Conservation (phyloP, 306 rosid genomes). For the Coriaria nepalensis region DNA sequence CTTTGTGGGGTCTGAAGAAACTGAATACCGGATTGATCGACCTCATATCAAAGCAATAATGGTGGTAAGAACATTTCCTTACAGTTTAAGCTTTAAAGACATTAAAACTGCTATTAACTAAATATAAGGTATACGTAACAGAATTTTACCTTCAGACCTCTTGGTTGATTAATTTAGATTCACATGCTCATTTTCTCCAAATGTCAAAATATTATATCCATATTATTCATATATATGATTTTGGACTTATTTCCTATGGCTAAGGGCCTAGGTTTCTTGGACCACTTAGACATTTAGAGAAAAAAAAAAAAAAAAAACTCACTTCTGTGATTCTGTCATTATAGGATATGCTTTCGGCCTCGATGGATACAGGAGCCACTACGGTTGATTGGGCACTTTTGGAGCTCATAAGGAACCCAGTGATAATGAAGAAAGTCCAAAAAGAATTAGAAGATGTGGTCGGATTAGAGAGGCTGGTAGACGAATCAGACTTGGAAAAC, state of each 20-base stretch:
- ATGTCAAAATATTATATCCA: no score
- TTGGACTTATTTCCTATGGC: no score
- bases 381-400: conserved; percentile 41
- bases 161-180: no score
- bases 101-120: no score
- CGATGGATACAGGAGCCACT: conserved; percentile 44
- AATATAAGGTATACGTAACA: no score
- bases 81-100: no score
- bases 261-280: no score
- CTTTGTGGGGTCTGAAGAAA: conserved; percentile 28
- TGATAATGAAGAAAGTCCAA: conserved; percentile 45
- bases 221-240: no score
- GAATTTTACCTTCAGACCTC: no score
- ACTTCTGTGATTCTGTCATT: not conserved
- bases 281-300: no score
- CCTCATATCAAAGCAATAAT: conserved; percentile 49
- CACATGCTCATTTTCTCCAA: no score
- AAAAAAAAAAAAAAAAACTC: no score
- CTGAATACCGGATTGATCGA: conserved; percentile 38
- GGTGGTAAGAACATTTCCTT: conserved; percentile 20
- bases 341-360: conserved; percentile 43
- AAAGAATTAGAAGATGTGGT: conserved; percentile 35
- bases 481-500: conserved; percentile 43
- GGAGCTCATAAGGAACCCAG: conserved; percentile 39
- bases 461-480: conserved; percentile 42